Base-by-base conservation (phyloP, 2,329 filamentous ascomycete genomes). In the Raffaelea albimanens region DNA sequence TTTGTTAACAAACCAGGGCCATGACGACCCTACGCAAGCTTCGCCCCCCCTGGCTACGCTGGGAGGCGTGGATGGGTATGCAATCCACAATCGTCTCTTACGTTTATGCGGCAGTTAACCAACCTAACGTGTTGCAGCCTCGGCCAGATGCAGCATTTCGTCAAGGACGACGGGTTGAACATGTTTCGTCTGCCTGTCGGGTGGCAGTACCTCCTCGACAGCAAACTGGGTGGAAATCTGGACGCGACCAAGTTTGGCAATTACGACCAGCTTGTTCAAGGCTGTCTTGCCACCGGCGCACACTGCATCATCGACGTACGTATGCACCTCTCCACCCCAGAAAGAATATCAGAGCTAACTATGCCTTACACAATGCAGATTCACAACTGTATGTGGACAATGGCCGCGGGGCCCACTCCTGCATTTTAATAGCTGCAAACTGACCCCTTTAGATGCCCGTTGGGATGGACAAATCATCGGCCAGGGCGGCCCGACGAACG, bases 401-500 rank as follows among this genome's bases (percentile, higher is more conserved):
- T 7, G 34, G 34, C 7, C 13, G 34, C 7, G 18, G 34, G 18
- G n/a, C n/a, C n/a, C n/a, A n/a, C n/a, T n/a, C n/a, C n/a, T n/a
- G 34, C 18, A 19, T 16, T n/a, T 16, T 7, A 16, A 16, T 8
- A 38, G 34, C 9, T 16, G 8, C 5, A 5, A n/a, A 16, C 11
- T 43, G 7, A 11, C 10, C 23, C 14, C 18, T 3, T 13, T 11
- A 39, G 36, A 34, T 18, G 78, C 71, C 0, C 70, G 80, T 45
- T 83, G 74, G 70, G 73, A 85, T 53, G 75, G 75, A 9, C 61
- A 62, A 2, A 78, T 85, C 53, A 73, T 85, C 49, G 81, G 81
- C 1, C 80, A 84, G 57, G 80, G 78, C 16, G 80, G 79, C 0
- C 79, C 80, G 0, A 71, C 70, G 0, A 71, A 83, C 57, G 73